Percentiles rank a stretch among this genome's conserved stretches.
Conservation (phyloP, 2,329 filamentous ascomycete species). For the Penicillium hordei region DNA sequence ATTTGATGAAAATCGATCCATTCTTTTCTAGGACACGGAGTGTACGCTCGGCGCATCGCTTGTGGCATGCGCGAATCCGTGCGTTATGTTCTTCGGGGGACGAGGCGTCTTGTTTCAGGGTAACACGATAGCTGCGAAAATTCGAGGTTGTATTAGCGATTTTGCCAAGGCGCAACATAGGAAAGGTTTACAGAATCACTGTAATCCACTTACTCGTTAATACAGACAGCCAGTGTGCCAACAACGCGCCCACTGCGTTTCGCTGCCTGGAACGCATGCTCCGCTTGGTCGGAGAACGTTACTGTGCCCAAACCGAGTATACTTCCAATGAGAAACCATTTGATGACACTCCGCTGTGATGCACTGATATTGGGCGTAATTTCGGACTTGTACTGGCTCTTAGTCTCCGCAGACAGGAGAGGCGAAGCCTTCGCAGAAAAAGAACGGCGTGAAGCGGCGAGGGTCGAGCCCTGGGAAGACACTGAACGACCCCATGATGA, state of each 20-base stretch:
- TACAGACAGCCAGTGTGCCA: slow-evolving; percentile 71
- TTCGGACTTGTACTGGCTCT: slow-evolving; percentile 1
- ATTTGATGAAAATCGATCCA: slow-evolving; percentile 96
- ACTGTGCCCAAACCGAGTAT: slow-evolving; percentile 46
- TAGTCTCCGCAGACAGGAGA: slow-evolving; percentile 13
- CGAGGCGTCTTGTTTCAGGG: slow-evolving; percentile 67
- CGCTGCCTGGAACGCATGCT: slow-evolving; percentile 70
- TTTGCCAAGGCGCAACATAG: slow-evolving; percentile 1
- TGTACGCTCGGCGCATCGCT: slow-evolving; percentile 86
- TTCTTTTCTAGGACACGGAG: slow-evolving; percentile 88
- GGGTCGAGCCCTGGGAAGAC: background rate
- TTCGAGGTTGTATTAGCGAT: slow-evolving; percentile 6
- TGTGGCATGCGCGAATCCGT: slow-evolving; percentile 80
- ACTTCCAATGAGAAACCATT: slow-evolving; percentile 37
- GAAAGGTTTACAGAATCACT: background rate
- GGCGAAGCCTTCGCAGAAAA: slow-evolving; percentile 23
- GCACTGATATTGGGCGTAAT: background rate
- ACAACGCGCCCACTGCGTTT: slow-evolving; percentile 79
- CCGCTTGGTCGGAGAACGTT: slow-evolving; percentile 65
- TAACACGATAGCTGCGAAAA: slow-evolving; percentile 72
- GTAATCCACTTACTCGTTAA: slow-evolving; percentile 74
- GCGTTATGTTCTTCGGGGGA: slow-evolving; percentile 64
- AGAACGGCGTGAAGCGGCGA: slow-evolving; percentile 4
- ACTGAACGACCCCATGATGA: background rate
- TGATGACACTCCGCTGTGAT: slow-evolving; percentile 29